A percentile compares a stretch with the other conserved stretches of the same genome.
These are phyloP conservation scores for Cryptococcus sp. DNA, from an alignment of 1,284 basidiomycete genomes.

Conservation along the genomic window DNA sequence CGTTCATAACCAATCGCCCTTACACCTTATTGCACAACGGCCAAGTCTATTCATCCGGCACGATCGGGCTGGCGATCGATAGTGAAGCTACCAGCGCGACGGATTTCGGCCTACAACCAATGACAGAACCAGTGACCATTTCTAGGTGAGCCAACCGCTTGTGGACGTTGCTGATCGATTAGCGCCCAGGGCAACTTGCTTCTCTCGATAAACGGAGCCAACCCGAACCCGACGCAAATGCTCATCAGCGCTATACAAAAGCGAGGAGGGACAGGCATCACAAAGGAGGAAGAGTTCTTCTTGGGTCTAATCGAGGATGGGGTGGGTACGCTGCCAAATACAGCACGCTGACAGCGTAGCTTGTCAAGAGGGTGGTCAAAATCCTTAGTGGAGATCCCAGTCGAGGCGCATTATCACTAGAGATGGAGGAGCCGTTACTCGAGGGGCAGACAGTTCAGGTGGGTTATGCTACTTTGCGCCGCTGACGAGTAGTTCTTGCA, in stretches of 20 bases:
- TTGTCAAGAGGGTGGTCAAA: conserved; percentile 33
- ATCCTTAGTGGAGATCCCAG: conserved; percentile 79
- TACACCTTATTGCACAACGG: conserved; percentile 71
- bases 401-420: conserved; percentile 71
- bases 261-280: conserved; percentile 44
- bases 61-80: conserved; percentile 68
- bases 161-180: neutral
- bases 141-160: conserved; percentile 56
- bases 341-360: conserved; percentile 52
- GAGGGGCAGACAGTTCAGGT: conserved; percentile 67
- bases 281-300: conserved; percentile 70
- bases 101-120: conserved; percentile 60
- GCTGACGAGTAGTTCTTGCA: conserved; percentile 38
- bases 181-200: conserved; percentile 81
- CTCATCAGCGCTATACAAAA: conserved; percentile 64
- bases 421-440: conserved; percentile 62
- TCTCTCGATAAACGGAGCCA: conserved; percentile 57
- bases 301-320: conserved; percentile 52
- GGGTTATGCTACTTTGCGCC: conserved; percentile 19
- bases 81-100: conserved; percentile 45
- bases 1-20: conserved; percentile 78
- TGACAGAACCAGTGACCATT: conserved; percentile 62
- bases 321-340: conserved; percentile 12
- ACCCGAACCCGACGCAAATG: conserved; percentile 68
- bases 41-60: conserved; percentile 64